Evolutionary conservation across 108 stramenopile genomes (phyloP), one percentile per base, ranked within the genome.

Genomic region (Pseudonitzschia pungens): DNA sequence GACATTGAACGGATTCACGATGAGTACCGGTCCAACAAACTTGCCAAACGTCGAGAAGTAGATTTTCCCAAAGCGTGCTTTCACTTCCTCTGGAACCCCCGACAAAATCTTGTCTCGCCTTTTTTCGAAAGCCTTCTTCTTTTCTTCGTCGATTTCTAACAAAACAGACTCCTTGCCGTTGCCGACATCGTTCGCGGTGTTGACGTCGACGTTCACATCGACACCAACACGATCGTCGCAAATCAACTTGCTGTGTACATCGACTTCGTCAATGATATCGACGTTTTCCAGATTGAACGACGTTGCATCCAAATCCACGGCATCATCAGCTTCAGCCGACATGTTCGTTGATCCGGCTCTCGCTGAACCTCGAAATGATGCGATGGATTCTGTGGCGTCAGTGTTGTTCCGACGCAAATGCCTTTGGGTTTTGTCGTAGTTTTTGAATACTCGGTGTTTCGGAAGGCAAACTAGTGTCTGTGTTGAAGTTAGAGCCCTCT

Each of bases 21-120:
- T 80, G 55, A 91, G 60, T 12, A 81, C 73, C 2, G 90, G 93
- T 44, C 84, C 75, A 56, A 68, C 67, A 60, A 80, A 72, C 45
- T 84, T 87, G 16, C 77, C 84, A 89, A 89, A 94, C 50, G 74
- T 89, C 8, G 84, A 75, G 59, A 94, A 94, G 45, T 77, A 89
- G 22, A 87, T 80, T 56, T 89, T 68, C 18, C 87, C 77, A 76
- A 90, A 93, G 14, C 84, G 73, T 24, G 62, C 71, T 65, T 83
- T 86, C 50, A 82, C 66, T 5, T 57, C 66, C 18, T 80, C 59
- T 9, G 92, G 89, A 21, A 93, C 70, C 4, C 68, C 45, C 0
- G 26, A 52, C 40, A 92, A 59, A 32, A 86, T 69, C 16, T 78
- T 79, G n/a, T 83, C 80, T 28, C 72, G 52, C 22, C 63, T 68